Percentiles rank a stretch among this genome's conserved stretches.
These are phyloP conservation scores for Capsella bursapastoris DNA, from an alignment of 345 rosid genomes.

Conservation along the genomic window DNA sequence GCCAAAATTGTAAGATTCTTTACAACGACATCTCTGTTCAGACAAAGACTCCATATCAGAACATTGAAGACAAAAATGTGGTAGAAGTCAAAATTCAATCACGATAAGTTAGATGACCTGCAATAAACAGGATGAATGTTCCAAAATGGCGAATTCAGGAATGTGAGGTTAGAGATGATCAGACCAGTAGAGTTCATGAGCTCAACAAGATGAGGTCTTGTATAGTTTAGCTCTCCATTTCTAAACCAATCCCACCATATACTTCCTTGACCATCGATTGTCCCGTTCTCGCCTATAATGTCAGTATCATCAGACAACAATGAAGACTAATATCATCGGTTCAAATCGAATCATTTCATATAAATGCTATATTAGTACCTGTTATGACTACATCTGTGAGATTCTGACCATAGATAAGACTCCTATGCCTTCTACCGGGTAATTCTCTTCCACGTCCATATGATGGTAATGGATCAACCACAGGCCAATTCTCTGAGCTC, in stretches of 20 bases:
- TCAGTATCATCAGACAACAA: conserved; percentile 25
- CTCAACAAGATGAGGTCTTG: conserved; percentile 96
- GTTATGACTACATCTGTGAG: conserved; percentile 91
- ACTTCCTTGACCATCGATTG: conserved; percentile 94
- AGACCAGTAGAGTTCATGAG: conserved; percentile 85
- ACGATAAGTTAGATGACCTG: conserved; percentile 62
- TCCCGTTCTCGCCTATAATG: conserved; percentile 84
- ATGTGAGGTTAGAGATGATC: conserved; percentile 83
- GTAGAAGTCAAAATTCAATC: neutral
- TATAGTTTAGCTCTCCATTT: conserved; percentile 69
- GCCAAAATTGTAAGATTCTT: conserved; percentile 88
- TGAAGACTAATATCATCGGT: neutral
- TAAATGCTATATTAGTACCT: conserved; percentile 51
- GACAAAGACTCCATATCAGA: conserved; percentile 48
- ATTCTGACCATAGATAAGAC: conserved; percentile 90
- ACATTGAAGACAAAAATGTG: neutral
- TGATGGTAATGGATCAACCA: conserved; percentile 93
- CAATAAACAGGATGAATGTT: conserved; percentile 96
- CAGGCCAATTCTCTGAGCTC: conserved; percentile 87
- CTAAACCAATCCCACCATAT: conserved; percentile 90
- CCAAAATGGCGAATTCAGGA: conserved; percentile 96
- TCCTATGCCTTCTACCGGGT: conserved; percentile 85
- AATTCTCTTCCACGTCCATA: conserved; percentile 96
- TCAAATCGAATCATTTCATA: neutral
- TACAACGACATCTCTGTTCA: conserved; percentile 81